Evolutionary conservation across 2,329 filamentous ascomycete species (phyloP), one percentile per base, ranked within the genome.

Genomic region (Herpotrichia juniperi): DNA sequence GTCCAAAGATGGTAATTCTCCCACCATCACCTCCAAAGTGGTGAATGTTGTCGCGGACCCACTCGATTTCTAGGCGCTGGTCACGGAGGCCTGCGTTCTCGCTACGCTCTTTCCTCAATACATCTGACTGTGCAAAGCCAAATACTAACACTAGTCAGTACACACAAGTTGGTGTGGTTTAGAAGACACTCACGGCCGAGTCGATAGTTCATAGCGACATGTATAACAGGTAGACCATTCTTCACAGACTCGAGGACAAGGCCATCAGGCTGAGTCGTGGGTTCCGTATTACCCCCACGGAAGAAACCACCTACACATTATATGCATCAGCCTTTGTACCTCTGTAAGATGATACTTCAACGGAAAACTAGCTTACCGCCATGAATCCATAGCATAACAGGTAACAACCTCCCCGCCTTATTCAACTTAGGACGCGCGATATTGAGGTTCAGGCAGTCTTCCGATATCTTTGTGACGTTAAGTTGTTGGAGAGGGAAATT

Each of bases 371-470:
- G 76, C 1, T 81, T 54, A 30, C 68, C 68, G 30, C 78, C 78
- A 59, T 86, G 82, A 17, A 88, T 83, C 83, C 84, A 88, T 2
- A 85, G 76, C 34, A 78, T 77, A 2, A 86, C 81, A 0, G 84
- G 84, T 9, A 87, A 73, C 10, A 68, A 71, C 1, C 69, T 51
- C 14, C 73, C 60, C 28, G 76, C 68, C 44, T 70, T 68, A 7
- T 40, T 35, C 7, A 77, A 75, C 1, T 77, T 71, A 0, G 83
- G 83, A 2, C 85, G 78, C 26, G 86, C 74, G 1, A 88, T 77
- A 56, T 87, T 87, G 42, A 87, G 61, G 26, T 83, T 83, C 12
- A 87, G 72, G 53, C 85, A 87, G 60, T 86, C 81, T 61, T 87
- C 85, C 1, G 69, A 72, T 1, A 61, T 59, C 12, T 63, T 32